phyloP scores from a whole-genome alignment of 2,329 filamentous ascomycete species.

The Fusarium pseudocircinatum region DNA sequence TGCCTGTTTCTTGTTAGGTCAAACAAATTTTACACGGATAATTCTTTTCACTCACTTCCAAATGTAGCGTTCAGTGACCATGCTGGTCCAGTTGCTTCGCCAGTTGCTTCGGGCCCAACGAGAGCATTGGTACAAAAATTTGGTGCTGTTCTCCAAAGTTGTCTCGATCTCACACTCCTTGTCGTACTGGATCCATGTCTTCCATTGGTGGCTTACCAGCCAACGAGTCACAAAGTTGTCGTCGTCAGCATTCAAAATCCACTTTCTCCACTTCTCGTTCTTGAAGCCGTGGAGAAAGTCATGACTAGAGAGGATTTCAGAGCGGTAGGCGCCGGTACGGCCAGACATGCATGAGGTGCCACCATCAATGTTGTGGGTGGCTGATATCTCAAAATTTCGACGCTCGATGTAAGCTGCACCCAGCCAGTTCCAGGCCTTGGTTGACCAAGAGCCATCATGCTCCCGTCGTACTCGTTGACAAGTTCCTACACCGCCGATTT shows the following conservation, averaged over 20 bases:
- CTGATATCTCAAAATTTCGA: slow-evolving; percentile 96
- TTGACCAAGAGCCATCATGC: slow-evolving; percentile 65
- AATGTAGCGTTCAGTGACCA: slow-evolving; percentile 84
- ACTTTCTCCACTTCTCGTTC: slow-evolving; percentile 88
- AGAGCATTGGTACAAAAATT: slow-evolving; percentile 92
- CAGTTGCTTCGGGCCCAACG: slow-evolving; percentile 98
- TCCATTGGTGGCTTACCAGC: slow-evolving; percentile 91
- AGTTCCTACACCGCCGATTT: slow-evolving; percentile 90
- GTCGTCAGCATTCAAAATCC: slow-evolving; percentile 93
- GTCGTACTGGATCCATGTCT: slow-evolving; percentile 96
- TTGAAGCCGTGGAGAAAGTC: slow-evolving; percentile 90
- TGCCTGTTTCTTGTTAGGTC: slow-evolving; percentile 64
- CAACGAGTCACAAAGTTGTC: slow-evolving; percentile 98
- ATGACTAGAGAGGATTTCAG: slow-evolving; percentile 84
- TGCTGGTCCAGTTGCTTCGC: slow-evolving; percentile 94
- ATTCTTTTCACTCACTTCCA: slow-evolving; percentile 77
- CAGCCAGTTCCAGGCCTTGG: slow-evolving; percentile 84
- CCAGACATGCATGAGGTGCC: slow-evolving; percentile 98
- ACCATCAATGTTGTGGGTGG: slow-evolving; percentile 93
- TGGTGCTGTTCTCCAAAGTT: slow-evolving; percentile 86
- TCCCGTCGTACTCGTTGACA: slow-evolving; percentile 85
- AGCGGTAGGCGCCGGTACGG: slow-evolving; percentile 90
- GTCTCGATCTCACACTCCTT: slow-evolving; percentile 91
- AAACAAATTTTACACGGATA: background rate
- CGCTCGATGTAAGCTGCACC: slow-evolving; percentile 92